These are phyloP conservation scores for Chrysophaeum taylorii DNA, from an alignment of 352 stramenopile species.

Conservation along the genomic window DNA sequence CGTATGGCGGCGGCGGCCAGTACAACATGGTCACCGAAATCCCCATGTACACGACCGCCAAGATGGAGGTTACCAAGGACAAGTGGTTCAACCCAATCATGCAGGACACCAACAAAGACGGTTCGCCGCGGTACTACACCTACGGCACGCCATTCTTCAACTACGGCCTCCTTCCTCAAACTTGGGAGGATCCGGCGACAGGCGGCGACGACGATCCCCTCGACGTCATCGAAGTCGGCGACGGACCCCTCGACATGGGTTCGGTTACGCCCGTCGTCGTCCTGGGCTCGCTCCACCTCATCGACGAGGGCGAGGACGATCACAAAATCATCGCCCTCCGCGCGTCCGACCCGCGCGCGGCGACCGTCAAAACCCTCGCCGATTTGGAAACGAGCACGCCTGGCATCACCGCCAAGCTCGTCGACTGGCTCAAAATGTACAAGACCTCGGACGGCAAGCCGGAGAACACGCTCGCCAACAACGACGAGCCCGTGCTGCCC, in stretches of 20 bases:
- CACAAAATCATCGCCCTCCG: constrained; percentile 95
- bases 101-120: constrained; percentile 92
- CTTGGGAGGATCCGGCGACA: constrained; percentile 91
- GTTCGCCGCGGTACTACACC: constrained; percentile 84
- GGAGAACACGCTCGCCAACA: constrained; percentile 76
- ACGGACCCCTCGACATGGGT: constrained; percentile 75
- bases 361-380: constrained; percentile 63
- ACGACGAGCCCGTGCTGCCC: constrained; percentile 52
- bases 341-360: constrained; percentile 65
- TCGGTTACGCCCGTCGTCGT: constrained; percentile 90
- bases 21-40: constrained; percentile 99
- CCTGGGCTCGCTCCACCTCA: constrained; percentile 88
- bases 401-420: constrained; percentile 66
- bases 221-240: constrained; percentile 96
- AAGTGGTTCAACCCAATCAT: constrained; percentile 88
- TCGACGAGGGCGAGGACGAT: constrained; percentile 96
- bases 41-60: constrained; percentile 87
- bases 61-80: constrained; percentile 98
- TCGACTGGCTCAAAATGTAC: constrained; percentile 95
- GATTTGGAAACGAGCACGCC: constrained; percentile 82
- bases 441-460: constrained; percentile 95
- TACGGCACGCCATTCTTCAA: constrained; percentile 97
- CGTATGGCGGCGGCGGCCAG: constrained; percentile 33
- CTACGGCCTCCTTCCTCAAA: constrained; percentile 95
- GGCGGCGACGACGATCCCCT: constrained; percentile 96